Evolutionary conservation across 2,329 filamentous ascomycete species (phyloP).

Genomic region (Alternaria dauci): DNA sequence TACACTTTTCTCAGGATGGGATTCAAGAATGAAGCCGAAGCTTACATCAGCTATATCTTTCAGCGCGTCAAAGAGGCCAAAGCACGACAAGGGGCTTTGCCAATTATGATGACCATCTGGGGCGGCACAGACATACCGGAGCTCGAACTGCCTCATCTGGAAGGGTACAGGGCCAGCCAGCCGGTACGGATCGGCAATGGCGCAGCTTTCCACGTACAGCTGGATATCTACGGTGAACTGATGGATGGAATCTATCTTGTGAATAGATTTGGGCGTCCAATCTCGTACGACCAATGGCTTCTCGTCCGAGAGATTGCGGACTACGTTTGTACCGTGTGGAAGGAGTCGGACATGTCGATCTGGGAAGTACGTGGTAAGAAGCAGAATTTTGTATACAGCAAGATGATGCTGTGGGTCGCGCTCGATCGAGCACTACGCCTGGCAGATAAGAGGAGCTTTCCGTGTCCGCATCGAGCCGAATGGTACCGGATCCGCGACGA

Average conservation of each 20-base stretch:
- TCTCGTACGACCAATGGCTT: slow-evolving; percentile 78
- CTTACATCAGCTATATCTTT: slow-evolving; percentile 81
- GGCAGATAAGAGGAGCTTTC: slow-evolving; percentile 77
- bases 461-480: slow-evolving; percentile 72
- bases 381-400: slow-evolving; percentile 82
- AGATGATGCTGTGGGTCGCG: slow-evolving; percentile 84
- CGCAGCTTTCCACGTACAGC: slow-evolving; percentile 77
- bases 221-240: slow-evolving; percentile 81
- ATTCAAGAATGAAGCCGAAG: slow-evolving; percentile 77
- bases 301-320: slow-evolving; percentile 73
- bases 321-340: slow-evolving; percentile 73
- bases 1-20: slow-evolving; percentile 79
- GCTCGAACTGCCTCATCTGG: slow-evolving; percentile 71
- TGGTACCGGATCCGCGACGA: slow-evolving; percentile 73
- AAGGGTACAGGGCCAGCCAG: slow-evolving; percentile 74
- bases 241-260: slow-evolving; percentile 81
- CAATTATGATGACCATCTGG: slow-evolving; percentile 79
- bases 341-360: slow-evolving; percentile 78
- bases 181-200: slow-evolving; percentile 81
- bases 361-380: slow-evolving; percentile 81
- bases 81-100: slow-evolving; percentile 68
- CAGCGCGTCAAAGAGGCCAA: slow-evolving; percentile 71
- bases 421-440: slow-evolving; percentile 78
- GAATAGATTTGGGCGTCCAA: slow-evolving; percentile 80
- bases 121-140: slow-evolving; percentile 79